Evolutionary conservation across 2,329 filamentous ascomycete species (phyloP), one percentile per base, ranked within the genome.

Genomic region (Zasmidium citrigriseum): DNA sequence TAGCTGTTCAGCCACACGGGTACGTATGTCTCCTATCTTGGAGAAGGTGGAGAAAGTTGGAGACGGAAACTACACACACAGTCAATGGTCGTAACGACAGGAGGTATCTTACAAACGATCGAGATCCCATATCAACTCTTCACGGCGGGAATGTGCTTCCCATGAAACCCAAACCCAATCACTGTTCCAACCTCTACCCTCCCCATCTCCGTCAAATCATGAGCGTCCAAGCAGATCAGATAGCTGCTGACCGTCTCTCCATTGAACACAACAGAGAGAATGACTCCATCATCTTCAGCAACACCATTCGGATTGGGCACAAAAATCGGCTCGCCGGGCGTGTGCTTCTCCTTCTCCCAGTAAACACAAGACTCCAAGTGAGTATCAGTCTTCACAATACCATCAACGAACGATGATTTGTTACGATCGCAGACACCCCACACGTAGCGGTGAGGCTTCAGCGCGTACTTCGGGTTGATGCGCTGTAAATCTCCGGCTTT

Each of bases 261-360:
- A 68, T 91, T 85, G 1, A 90, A 76, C 4, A 90, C 83, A 0
- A 90, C 81, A 44, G 77, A 84, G 55, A 89, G 68, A 21, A 89
- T 55, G 0, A 86, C 81, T 0, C 86, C 86, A 55, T 86, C 84
- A 64, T 90, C 88, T 68, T 89, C 87, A 0, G 75, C 79, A 2
- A 66, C 66, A 1, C 72, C 76, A 12, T 76, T 71, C 0, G 83
- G 82, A 27, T 80, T 74, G 1, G 81, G 76, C 1, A 91, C 78
- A 61, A 90, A 91, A 38, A 91, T 85, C 0, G 87, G 79, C 71
- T 91, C 88, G 1, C 88, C 84, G 0, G 88, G 88, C 0, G 86
- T 87, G 64, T 90, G 86, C 0, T 82, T 86, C 1, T 75, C 70
- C 0, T 78, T 76, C 10, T 49, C 25, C 88, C 88, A 91, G 58